Conservation (phyloP, 495 filamentous ascomycete genomes). For the Daldinia childiae region DNA sequence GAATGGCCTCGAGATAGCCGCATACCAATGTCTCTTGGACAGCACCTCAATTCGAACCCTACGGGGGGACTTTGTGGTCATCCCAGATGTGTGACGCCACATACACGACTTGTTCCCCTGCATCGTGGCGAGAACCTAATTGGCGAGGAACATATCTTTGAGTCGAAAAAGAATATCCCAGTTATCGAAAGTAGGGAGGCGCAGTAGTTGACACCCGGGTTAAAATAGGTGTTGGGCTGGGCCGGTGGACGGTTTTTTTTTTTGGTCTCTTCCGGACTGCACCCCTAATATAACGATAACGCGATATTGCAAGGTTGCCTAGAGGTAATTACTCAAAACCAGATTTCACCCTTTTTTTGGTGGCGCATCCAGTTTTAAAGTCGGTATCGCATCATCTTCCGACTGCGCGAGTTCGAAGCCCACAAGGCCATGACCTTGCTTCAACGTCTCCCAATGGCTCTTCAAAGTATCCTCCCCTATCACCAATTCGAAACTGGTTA, state of each 20-base stretch:
- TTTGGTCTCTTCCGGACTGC: not conserved
- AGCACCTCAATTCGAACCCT: not conserved
- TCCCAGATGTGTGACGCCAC: not conserved
- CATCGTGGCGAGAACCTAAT: not conserved
- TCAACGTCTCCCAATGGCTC: constrained; percentile 61
- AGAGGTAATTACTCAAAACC: not conserved
- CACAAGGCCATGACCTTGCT: constrained; percentile 45
- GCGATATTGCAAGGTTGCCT: not conserved
- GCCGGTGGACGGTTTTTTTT: not conserved
- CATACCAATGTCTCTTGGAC: not conserved
- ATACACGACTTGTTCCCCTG: not conserved
- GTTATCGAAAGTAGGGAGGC: constrained; percentile 2
- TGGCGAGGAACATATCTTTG: not conserved
- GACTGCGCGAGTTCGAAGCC: constrained; percentile 4
- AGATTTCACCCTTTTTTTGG: constrained; percentile 13
- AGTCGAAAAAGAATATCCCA: not conserved
- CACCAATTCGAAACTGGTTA: constrained; percentile 81
- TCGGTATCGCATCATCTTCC: constrained; percentile 19
- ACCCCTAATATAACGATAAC: not conserved
- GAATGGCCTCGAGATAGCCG: constrained; percentile 1
- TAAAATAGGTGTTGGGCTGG: not conserved
- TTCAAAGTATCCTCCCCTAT: constrained; percentile 72
- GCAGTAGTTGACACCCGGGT: not conserved
- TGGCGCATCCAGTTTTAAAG: constrained; percentile 19
- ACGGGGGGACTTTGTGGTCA: not conserved